phyloP scores from a whole-genome alignment of 164 flowering plant genomes.

The Sextonia rubra region DNA sequence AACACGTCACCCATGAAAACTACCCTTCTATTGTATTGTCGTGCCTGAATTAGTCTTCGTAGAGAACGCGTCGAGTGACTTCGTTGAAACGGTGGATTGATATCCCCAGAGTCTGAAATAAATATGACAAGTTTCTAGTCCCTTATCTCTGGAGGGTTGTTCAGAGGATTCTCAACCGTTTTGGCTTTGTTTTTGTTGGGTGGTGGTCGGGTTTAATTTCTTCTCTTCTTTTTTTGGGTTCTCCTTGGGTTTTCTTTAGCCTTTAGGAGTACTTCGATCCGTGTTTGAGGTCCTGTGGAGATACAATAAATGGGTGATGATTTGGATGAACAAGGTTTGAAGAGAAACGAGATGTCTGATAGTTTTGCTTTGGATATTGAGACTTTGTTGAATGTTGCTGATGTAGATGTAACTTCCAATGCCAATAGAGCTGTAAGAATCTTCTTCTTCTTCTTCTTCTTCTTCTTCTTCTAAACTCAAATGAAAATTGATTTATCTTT shows the following conservation, averaged over 20 bases:
- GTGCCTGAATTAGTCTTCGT: no score
- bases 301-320: background rate
- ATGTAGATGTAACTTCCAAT: background rate
- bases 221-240: background rate
- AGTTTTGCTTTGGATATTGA: slow-evolving; percentile 10
- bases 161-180: background rate
- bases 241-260: background rate
- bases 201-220: no score
- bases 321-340: background rate
- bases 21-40: background rate
- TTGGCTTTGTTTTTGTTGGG: background rate
- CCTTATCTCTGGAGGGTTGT: background rate
- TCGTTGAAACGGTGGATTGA: no score
- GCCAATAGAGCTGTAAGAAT: slow-evolving; percentile 4
- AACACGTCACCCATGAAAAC: background rate
- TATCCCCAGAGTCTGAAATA: background rate
- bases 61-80: no score
- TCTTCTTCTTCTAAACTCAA: background rate
- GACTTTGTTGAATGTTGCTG: slow-evolving; percentile 1
- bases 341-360: slow-evolving; percentile 5
- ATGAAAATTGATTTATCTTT: no score
- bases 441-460: background rate
- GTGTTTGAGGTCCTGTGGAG: background rate
- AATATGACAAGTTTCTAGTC: background rate
- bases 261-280: background rate